A percentile compares a stretch with the other conserved stretches of the same genome.
These are phyloP conservation scores for Silene vulgaris DNA, from an alignment of 179 eudicot genomes.

Conservation along the genomic window DNA sequence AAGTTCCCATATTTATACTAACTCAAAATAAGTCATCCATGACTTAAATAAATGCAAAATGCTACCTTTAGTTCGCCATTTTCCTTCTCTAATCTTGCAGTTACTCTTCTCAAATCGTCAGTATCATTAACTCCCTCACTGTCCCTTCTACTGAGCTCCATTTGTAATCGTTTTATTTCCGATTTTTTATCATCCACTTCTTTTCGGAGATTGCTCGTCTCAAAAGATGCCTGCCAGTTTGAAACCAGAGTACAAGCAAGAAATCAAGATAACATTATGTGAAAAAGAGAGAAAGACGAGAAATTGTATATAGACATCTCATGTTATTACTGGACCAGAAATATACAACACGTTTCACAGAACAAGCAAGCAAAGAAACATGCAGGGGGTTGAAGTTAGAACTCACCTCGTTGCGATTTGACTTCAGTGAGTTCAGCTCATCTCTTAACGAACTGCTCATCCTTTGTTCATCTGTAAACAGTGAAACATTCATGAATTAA, in stretches of 20 bases:
- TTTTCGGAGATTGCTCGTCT: conserved; percentile 42
- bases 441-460: conserved; percentile 47
- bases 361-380: background rate
- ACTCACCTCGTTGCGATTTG: conserved; percentile 62
- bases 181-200: conserved; percentile 58
- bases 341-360: background rate
- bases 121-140: conserved; percentile 36
- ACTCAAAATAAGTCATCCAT: background rate
- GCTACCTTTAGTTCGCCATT: conserved; percentile 65
- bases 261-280: conserved; percentile 1
- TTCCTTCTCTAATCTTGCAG: conserved; percentile 61
- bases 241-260: background rate
- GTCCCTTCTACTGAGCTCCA: conserved; percentile 52
- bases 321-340: background rate
- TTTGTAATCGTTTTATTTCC: conserved; percentile 56
- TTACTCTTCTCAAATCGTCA: conserved; percentile 47
- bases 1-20: conserved; percentile 5
- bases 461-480: conserved; percentile 63
- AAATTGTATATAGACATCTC: background rate
- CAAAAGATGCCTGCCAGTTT: conserved; percentile 41
- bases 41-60: background rate
- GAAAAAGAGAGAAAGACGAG: background rate
- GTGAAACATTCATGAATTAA: conserved; percentile 5
- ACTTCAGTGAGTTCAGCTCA: conserved; percentile 53
- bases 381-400: conserved; percentile 1